Percentiles rank a stretch among this genome's conserved stretches.
Evolutionary conservation across 306 rosid species (phyloP).

Genomic region (Prinsepia uniflora): DNA sequence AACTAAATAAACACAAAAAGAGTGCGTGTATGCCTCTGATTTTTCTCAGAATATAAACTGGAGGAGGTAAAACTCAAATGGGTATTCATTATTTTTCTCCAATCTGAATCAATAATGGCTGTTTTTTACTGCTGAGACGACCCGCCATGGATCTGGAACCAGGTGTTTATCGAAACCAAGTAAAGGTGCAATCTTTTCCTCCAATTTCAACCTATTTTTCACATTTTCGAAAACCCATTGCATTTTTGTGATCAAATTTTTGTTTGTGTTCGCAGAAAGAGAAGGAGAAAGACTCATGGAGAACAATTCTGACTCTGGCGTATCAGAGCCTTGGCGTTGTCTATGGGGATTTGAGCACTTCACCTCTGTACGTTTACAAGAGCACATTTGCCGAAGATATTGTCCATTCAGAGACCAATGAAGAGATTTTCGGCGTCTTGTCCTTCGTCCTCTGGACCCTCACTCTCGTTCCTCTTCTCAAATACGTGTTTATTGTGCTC

Average conservation of each 20-base stretch:
- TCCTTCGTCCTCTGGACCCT: conserved; percentile 92
- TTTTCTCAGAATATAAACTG: conserved; percentile 12
- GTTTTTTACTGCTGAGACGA: conserved; percentile 23
- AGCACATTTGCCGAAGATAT: conserved; percentile 80
- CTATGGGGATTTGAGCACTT: conserved; percentile 92
- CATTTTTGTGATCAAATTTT: background rate
- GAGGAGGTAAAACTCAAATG: conserved; percentile 16
- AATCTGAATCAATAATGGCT: conserved; percentile 35
- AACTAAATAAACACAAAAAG: background rate
- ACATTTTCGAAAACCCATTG: conserved; percentile 17
- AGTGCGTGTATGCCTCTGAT: conserved; percentile 18
- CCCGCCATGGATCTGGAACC: conserved; percentile 76
- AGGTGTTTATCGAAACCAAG: conserved; percentile 39
- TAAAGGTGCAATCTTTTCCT: conserved; percentile 52
- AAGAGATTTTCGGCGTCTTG: conserved; percentile 79
- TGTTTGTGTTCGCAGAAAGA: background rate
- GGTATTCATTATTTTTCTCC: conserved; percentile 29
- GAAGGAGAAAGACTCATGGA: conserved; percentile 78
- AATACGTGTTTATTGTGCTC: conserved; percentile 81
- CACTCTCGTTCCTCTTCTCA: conserved; percentile 72
- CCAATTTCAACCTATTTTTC: background rate
- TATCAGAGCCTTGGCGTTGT: conserved; percentile 96
- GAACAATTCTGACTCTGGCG: conserved; percentile 66
- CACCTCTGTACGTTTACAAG: conserved; percentile 78
- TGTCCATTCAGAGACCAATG: conserved; percentile 49